Evolutionary conservation across 108 stramenopile genomes (phyloP).

Genomic region (Aureococcus anophagefferens): DNA sequence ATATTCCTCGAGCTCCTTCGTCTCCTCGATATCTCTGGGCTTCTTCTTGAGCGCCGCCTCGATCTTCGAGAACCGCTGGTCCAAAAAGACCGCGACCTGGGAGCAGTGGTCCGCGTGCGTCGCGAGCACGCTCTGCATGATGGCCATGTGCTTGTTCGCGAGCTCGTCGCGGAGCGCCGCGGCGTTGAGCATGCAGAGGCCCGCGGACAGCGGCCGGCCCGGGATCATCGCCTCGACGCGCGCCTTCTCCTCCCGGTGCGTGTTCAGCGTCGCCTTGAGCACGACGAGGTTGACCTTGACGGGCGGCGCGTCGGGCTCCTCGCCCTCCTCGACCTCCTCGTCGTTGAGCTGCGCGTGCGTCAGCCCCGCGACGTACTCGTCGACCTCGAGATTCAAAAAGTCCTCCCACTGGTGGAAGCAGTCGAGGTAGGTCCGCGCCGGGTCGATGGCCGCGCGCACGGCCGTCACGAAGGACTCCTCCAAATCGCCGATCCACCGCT

Average conservation of each 20-base stretch:
- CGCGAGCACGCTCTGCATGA: slow-evolving; percentile 24
- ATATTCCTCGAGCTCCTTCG: slow-evolving; percentile 25
- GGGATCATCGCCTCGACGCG: slow-evolving; percentile 29
- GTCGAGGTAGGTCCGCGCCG: slow-evolving; percentile 15
- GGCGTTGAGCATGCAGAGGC: slow-evolving; percentile 36
- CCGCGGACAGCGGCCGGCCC: slow-evolving; percentile 22
- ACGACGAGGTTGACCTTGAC: slow-evolving; percentile 32
- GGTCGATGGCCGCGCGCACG: slow-evolving; percentile 17
- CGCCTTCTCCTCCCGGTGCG: slow-evolving; percentile 26
- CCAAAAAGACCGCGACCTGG: slow-evolving; percentile 16
- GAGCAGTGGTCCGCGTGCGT: slow-evolving; percentile 19
- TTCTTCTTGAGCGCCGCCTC: slow-evolving; percentile 15
- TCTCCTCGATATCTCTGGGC: slow-evolving; percentile 51
- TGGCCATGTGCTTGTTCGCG: slow-evolving; percentile 20
- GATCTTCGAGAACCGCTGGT: slow-evolving; percentile 25
- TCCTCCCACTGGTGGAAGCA: slow-evolving; percentile 27
- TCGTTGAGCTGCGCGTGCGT: slow-evolving; percentile 13
- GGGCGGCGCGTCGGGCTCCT: slow-evolving; percentile 17
- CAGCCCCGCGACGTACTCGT: slow-evolving; percentile 24
- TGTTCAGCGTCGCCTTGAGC: slow-evolving; percentile 23
- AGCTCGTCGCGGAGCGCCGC: slow-evolving; percentile 6
- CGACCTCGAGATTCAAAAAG: slow-evolving; percentile 46
- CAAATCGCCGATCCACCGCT: slow-evolving; percentile 34
- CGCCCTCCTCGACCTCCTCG: slow-evolving; percentile 34
- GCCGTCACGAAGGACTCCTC: slow-evolving; percentile 1